phyloP scores from a whole-genome alignment of 75 land plant genomes.

The Gnetum montanum region DNA sequence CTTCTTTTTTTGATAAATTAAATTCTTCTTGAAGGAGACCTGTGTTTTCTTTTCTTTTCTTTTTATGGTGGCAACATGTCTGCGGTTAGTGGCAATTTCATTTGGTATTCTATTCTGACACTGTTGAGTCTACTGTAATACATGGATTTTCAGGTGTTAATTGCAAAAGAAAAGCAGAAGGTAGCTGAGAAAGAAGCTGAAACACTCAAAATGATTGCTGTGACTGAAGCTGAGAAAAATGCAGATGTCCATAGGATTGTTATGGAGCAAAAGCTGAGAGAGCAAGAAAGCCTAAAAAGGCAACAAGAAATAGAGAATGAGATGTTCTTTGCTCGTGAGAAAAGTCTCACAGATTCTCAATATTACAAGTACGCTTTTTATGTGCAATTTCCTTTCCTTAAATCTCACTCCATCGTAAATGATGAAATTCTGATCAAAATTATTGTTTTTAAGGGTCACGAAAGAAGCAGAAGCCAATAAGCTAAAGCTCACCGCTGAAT shows the following conservation, averaged over 20 bases:
- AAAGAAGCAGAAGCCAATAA: constrained; percentile 96
- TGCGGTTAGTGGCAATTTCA: too few relatives aligned
- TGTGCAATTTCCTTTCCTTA: neutral
- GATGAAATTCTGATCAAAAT: too few relatives aligned
- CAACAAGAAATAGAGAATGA: constrained; percentile 80
- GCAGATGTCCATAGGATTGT: constrained; percentile 82
- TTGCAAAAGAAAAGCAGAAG: constrained; percentile 85
- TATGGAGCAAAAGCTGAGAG: constrained; percentile 88
- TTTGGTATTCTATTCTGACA: too few relatives aligned
- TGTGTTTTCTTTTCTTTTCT: too few relatives aligned
- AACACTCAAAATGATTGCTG: constrained; percentile 79
- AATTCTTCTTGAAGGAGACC: too few relatives aligned
- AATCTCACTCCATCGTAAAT: too few relatives aligned
- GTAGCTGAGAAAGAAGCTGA: constrained; percentile 96
- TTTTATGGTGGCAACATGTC: too few relatives aligned
- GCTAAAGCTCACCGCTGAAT: constrained; percentile 77
- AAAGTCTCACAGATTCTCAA: constrained; percentile 73
- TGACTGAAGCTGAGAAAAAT: constrained; percentile 92
- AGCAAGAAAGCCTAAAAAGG: constrained; percentile 66
- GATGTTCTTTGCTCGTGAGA: constrained; percentile 78
- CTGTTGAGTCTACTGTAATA: too few relatives aligned
- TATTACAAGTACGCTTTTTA: constrained; percentile 44
- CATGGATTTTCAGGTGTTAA: too few relatives aligned
- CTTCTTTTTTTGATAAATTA: too few relatives aligned
- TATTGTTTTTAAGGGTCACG: constrained; percentile 37